Evolutionary conservation across 176 grass and related monocot genomes (phyloP), one percentile per base, ranked within the genome.

Genomic region (Triticum urartu): DNA sequence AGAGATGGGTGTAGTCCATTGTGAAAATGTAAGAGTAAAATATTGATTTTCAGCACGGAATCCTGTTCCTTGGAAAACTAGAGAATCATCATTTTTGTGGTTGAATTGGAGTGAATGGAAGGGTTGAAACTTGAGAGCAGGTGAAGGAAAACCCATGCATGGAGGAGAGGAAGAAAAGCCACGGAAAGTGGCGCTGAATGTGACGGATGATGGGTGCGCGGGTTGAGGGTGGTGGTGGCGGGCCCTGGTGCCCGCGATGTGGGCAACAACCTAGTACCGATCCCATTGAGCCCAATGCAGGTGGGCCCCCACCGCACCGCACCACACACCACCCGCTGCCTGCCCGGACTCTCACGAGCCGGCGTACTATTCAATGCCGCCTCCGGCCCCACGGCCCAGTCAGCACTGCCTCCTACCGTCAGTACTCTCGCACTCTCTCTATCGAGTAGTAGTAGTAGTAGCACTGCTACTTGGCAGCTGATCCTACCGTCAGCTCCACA

Each of bases 191-290:
- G 22, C 42, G 42, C 26, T 75, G 72, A 50, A 30, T 10, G 45
- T 25, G 60, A 63, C n/a, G 30, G 11, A 38, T 38, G 54, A 62
- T 61, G 20, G 26, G 38, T 14, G 25, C 15, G 30, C 1, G 34
- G 3, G 12, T 1, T 11, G 62, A 10, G 61, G 6, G 56, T 9
- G 72, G 67, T 61, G 62, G 63, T 33, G 71, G 84, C 63, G 70
- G 86, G 38, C 45, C 79, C n/a, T 1, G 26, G 22, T 80, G 87
- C 36, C 67, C 24, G n/a, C 75, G 72, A 75, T 26, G 83, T 83
- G 90, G 90, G 90, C 75, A 83, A 86, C 87, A 92, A 89, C 87
- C 87, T 87, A 80, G 87, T 80, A 92, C 87, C 50, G 20, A 73
- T 48, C 80, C 59, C 74, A 83, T 92, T 78, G 45, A 77, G 65